Base-by-base conservation (phyloP, 306 rosid species). In the Sphenostylis stenocarpa region DNA sequence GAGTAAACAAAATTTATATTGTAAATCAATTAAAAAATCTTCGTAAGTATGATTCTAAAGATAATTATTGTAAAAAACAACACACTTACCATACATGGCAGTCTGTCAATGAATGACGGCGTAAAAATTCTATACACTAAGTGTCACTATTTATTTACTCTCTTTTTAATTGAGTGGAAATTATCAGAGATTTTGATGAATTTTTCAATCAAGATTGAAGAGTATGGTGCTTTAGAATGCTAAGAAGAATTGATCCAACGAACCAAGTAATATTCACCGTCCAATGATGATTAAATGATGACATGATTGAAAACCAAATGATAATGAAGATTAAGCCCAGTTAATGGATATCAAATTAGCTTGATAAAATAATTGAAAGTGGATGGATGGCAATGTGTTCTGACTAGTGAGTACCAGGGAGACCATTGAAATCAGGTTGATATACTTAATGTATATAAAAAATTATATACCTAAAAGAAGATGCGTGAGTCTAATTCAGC, bases 401-500 rank as follows among this genome's bases (percentile, higher is more conserved):
- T 41, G 61, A 57, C 77, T 73, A 62, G 72, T 41, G 61, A 63
- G 79, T 76, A 77, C 81, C 52, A 12, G 62, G 47, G 66, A 72
- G 72, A 57, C 78, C 78, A 52, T 67, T 61, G 44, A 83, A 76
- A 73, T 78, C 77, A 64, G 36, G 84, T 56, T 79, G 70, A 68
- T 78, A 68, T 78, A 73, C 49, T 82, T 72, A 76, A 73, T 81
- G 71, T 79, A 75, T 63, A 75, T 61, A 81, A 78, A 39, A 80
- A 73, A 72, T 70, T 76, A 77, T 76, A 77, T 77, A 73, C 64
- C 52, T 73, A 71, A 72, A 83, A 81, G 80, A 83, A 81, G 80
- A 70, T 80, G 64, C 68, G 24, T 76, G 80, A 45, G 79, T 67
- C 89, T 70, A 79, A 88, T 81, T 53, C 51, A 81, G 65, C 80